Percentiles rank a stretch among this genome's conserved stretches.
Evolutionary conservation across 306 rosid species (phyloP).

Genomic region (Abrus pulchellus): DNA sequence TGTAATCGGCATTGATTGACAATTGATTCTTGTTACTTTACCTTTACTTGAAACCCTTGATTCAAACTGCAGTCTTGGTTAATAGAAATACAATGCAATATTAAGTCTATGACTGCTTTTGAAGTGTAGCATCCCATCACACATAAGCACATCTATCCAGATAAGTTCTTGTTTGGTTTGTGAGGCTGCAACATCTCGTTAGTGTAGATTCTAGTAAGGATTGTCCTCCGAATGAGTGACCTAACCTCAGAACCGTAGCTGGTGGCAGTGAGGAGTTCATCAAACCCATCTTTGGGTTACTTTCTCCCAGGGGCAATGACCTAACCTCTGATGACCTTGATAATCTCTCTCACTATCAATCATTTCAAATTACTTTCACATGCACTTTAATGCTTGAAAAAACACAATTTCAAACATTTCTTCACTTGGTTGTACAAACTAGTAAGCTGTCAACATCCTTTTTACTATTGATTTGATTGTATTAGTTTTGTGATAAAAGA

Average conservation of each 20-base stretch:
- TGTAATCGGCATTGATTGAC: conserved; percentile 6
- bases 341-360: conserved; percentile 10
- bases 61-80: conserved; percentile 40
- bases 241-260: not conserved
- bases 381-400: not conserved
- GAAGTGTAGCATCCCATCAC: conserved; percentile 26
- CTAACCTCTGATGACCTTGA: not conserved
- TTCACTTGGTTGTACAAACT: not conserved
- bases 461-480: conserved; percentile 6
- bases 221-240: no score
- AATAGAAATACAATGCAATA: not conserved
- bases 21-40: conserved; percentile 24
- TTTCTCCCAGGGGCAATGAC: no score
- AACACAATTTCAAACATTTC: not conserved
- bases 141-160: not conserved
- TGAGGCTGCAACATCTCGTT: not conserved
- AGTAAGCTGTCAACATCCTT: conserved; percentile 13
- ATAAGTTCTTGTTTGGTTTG: not conserved
- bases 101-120: conserved; percentile 3
- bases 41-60: conserved; percentile 29
- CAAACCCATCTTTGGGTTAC: conserved; percentile 3
- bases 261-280: not conserved
- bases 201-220: no score
- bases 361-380: not conserved
- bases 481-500: conserved; percentile 23